Percentiles rank a stretch among this genome's conserved stretches.
These are phyloP conservation scores for Scleromitrula shiraiana DNA, from an alignment of 2,329 filamentous ascomycete genomes.

Conservation along the genomic window DNA sequence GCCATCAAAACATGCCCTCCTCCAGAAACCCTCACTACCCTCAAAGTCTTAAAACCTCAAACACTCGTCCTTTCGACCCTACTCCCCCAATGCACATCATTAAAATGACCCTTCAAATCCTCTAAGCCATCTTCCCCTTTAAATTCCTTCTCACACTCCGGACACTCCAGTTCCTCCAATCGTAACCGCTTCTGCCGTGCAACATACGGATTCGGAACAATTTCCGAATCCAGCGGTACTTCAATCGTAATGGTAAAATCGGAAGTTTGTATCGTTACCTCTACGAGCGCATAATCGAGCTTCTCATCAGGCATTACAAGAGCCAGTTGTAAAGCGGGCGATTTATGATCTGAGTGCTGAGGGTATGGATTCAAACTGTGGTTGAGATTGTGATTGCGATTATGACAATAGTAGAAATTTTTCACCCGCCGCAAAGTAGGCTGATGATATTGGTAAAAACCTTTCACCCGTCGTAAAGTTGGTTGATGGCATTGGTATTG, in stretches of 20 bases:
- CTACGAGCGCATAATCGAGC: neutral
- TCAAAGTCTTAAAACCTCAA: neutral
- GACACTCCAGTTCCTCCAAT: slow-evolving; percentile 5
- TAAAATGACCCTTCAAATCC: slow-evolving; percentile 5
- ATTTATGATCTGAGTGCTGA: too few relatives aligned
- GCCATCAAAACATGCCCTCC: too few relatives aligned
- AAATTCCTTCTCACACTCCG: slow-evolving; percentile 6
- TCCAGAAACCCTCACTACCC: too few relatives aligned
- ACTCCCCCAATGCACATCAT: slow-evolving; percentile 6
- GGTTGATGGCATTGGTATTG: neutral
- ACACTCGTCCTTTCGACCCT: neutral
- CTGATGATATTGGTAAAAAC: neutral
- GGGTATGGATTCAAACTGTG: too few relatives aligned
- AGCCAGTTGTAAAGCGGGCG: neutral
- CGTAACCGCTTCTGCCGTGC: neutral
- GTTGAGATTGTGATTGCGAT: too few relatives aligned
- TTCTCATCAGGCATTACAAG: neutral
- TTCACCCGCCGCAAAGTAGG: slow-evolving; percentile 6
- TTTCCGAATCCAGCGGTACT: neutral
- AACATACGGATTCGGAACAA: neutral
- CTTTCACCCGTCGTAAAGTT: slow-evolving; percentile 4
- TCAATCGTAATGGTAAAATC: slow-evolving; percentile 2
- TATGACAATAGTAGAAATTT: slow-evolving; percentile 3
- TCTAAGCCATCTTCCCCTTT: neutral
- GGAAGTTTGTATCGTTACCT: slow-evolving; percentile 1